Base-by-base conservation (phyloP, 108 stramenopile species). In the Craspedostauros australis region DNA sequence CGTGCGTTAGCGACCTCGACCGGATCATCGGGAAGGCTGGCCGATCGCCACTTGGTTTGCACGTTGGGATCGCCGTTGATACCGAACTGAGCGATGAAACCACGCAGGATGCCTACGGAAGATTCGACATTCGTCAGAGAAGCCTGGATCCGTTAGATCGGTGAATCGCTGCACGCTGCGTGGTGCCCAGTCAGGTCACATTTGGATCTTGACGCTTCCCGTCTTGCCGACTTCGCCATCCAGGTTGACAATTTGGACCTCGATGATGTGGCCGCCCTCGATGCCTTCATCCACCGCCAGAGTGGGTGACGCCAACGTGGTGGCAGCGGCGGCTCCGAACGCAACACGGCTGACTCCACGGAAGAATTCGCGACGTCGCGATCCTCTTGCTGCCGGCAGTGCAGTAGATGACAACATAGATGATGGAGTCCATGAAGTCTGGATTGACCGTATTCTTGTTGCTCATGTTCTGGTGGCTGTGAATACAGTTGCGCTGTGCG, bases 41-140 rank as follows among this genome's bases (percentile, higher is more conserved):
- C 54, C 11, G 70, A 62, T 50, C 79, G 62, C 84, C 82, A 87
- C 34, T 79, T 74, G 51, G 70, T 64, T 54, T 87, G 77, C 11
- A 84, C 70, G 2, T 43, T 59, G 9, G 85, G 90, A 54, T 88
- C 58, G 4, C 90, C 85, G 43, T 82, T 85, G 46, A 96, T 92
- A 5, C 95, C 95, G 59, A 95, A 93, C 55, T 96, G 95, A 4
- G 85, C 77, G 0, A 96, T 77, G 67, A 96, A 96, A 8, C 85
- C 86, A 12, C 84, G 76, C 24, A 96, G 57, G 0, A 96, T 93
- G 18, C n/a, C n/a, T 89, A 23, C 93, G 91, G 50, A 96, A 96
- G 50, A 91, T 65, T 6, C 88, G 82, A 41, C 81, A 80, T 29
- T 73, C 62, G 18, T 86, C 68, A 39, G 73, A 91, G 66, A 91